Evolutionary conservation across 805 yeast genomes (phyloP), one percentile per base, ranked within the genome.

Genomic region (Yamadazyma phyllophila): DNA sequence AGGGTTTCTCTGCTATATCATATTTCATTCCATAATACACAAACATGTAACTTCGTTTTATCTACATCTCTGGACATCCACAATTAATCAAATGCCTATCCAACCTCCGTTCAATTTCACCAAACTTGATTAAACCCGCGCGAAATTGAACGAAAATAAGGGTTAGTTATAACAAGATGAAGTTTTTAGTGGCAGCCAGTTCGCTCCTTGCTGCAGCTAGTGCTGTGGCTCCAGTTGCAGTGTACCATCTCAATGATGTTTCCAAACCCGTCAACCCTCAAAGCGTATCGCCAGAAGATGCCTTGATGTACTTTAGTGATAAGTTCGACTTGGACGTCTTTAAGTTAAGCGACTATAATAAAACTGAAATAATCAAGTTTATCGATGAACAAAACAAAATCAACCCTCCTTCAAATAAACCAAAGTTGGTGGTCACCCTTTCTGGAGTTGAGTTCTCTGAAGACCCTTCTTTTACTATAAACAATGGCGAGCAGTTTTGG

Each of bases 221-320:
- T 11, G 29, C 40, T 11, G 17, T 35, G 9, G 14, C 35, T 11
- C 39, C 33, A n/a, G 30, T 36, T 10, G 13, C 46, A 5, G 46
- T 44, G 7, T 44, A 44, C 43, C 42, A 36, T n/a, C 43, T 44
- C 39, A 44, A 44, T 29, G 43, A 44, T 32, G 26, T 26, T 10
- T 7, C 38, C n/a, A 42, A 43, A n/a, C 38, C 41, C 12, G 7
- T 26, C 8, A 27, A 7, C n/a, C 37, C 39, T 7, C 10, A 24
- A n/a, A 17, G 26, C 4, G 47, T 44, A 3, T 32, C 44, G 4
- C 17, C 39, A 8, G 47, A 48, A 20, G 71, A 69, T 41, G 72
- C 78, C 2, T 57, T 67, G 27, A 56, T 69, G 45, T 74, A 71
- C 53, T 66, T 77, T 49, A 74, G 78, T 32, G 79, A 76, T 51